These are phyloP conservation scores for Ogataea haglerorum DNA, from an alignment of 805 yeast species.

Conservation along the genomic window DNA sequence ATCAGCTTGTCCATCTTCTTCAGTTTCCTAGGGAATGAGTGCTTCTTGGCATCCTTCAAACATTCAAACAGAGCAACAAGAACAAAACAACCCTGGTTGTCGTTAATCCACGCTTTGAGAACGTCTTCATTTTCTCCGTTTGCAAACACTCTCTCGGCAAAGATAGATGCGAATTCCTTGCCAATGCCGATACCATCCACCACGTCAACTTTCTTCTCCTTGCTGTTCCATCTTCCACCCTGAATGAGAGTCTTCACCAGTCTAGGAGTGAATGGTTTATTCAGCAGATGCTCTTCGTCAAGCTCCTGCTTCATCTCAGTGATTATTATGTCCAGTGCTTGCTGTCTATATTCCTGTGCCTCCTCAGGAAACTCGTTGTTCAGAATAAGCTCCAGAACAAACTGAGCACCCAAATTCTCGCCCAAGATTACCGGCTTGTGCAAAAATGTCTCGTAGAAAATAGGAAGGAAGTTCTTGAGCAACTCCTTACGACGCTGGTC, in stretches of 20 bases:
- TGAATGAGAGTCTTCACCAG: constrained; percentile 72
- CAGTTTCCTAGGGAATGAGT: constrained; percentile 50
- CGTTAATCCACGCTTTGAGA: constrained; percentile 61
- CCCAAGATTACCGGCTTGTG: constrained; percentile 50
- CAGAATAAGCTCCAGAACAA: constrained; percentile 69
- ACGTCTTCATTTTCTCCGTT: constrained; percentile 51
- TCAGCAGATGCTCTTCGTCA: constrained; percentile 64
- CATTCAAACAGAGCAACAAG: constrained; percentile 77
- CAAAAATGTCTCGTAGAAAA: constrained; percentile 53
- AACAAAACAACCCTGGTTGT: constrained; percentile 71
- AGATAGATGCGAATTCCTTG: constrained; percentile 52
- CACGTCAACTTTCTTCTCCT: constrained; percentile 49
- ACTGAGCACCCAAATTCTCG: constrained; percentile 82
- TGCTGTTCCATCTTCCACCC: constrained; percentile 79
- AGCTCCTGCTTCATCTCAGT: constrained; percentile 66
- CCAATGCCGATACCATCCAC: constrained; percentile 49
- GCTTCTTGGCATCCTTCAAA: constrained; percentile 42
- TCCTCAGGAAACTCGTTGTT: constrained; percentile 39
- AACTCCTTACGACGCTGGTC: constrained; percentile 72
- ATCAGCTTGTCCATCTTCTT: constrained; percentile 46
- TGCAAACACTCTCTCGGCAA: constrained; percentile 40
- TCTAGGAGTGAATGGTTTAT: constrained; percentile 71
- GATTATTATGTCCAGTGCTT: constrained; percentile 54
- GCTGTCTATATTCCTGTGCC: constrained; percentile 15
- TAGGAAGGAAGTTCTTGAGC: constrained; percentile 59